Percentiles rank a stretch among this genome's conserved stretches.
Conservation (phyloP, 179 eudicot genomes). For the Silene vulgaris region DNA sequence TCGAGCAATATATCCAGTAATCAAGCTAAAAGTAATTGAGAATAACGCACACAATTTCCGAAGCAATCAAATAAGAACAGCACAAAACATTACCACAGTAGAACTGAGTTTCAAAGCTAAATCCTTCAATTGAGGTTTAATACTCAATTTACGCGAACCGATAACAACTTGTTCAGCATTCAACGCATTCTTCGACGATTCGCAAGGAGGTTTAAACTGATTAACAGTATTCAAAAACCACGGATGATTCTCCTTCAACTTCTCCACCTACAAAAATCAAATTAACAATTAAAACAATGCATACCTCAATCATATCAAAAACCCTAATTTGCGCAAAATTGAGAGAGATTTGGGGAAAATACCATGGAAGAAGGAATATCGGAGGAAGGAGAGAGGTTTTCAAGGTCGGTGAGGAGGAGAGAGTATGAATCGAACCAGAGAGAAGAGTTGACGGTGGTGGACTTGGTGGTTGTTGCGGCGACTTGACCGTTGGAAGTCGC, state of each 20-base stretch:
- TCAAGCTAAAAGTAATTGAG: background rate
- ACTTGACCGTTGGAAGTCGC: constrained; percentile 22
- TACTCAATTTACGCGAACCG: constrained; percentile 55
- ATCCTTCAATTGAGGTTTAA: constrained; percentile 58
- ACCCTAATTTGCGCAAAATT: background rate
- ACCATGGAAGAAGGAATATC: constrained; percentile 57
- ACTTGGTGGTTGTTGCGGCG: constrained; percentile 29
- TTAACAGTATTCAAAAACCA: constrained; percentile 78
- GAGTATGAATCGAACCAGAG: constrained; percentile 90
- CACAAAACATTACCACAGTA: constrained; percentile 15
- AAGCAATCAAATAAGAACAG: background rate
- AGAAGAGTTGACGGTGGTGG: constrained; percentile 50
- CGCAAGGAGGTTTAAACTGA: constrained; percentile 61
- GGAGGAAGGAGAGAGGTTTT: constrained; percentile 54
- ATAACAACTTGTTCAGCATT: constrained; percentile 43
- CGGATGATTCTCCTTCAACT: constrained; percentile 56
- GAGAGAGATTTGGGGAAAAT: constrained; percentile 19
- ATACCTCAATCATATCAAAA: background rate
- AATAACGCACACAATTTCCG: background rate
- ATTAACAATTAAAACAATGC: background rate
- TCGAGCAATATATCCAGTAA: background rate
- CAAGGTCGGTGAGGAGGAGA: constrained; percentile 66
- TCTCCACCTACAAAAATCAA: constrained; percentile 44
- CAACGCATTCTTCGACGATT: constrained; percentile 68
- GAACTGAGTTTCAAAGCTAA: constrained; percentile 65